phyloP scores from a whole-genome alignment of 2,329 filamentous ascomycete genomes.

The Curvularia sp. region DNA sequence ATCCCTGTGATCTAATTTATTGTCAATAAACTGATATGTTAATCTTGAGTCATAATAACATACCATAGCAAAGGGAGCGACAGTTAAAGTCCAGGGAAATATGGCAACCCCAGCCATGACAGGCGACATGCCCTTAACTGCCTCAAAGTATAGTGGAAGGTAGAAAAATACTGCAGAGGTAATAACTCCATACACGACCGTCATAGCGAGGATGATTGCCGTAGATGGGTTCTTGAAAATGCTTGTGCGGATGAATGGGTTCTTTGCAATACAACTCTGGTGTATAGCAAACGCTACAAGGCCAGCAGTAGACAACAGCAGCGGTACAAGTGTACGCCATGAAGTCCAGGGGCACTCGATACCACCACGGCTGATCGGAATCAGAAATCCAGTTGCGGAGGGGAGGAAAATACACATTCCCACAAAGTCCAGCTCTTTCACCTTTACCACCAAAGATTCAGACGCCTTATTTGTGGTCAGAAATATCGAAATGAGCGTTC shows the following conservation, averaged over 20 bases:
- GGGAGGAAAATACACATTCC: conserved; percentile 52
- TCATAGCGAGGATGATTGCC: background rate
- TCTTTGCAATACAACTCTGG: background rate
- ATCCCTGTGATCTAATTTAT: background rate
- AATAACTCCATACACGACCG: no score
- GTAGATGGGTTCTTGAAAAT: background rate
- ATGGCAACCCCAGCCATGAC: background rate
- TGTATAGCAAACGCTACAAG: background rate
- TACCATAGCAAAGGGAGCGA: background rate
- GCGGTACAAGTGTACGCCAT: conserved; percentile 51
- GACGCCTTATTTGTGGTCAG: conserved; percentile 34
- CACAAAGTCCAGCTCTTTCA: conserved; percentile 51
- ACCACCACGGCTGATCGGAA: conserved; percentile 55
- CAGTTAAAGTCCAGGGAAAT: background rate
- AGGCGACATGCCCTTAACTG: background rate
- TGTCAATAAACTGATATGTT: background rate
- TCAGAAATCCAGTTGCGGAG: conserved; percentile 49
- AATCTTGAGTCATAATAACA: no score
- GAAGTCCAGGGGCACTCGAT: conserved; percentile 50
- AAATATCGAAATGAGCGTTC: conserved; percentile 32
- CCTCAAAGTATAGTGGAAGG: background rate
- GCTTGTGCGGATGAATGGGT: background rate
- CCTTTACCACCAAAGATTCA: conserved; percentile 30
- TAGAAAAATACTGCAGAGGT: background rate
- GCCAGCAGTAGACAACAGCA: conserved; percentile 43